A percentile compares a stretch with the other conserved stretches of the same genome.
These are phyloP conservation scores for Mycena galopus DNA, from an alignment of 768 basidiomycete species.

Conservation along the genomic window DNA sequence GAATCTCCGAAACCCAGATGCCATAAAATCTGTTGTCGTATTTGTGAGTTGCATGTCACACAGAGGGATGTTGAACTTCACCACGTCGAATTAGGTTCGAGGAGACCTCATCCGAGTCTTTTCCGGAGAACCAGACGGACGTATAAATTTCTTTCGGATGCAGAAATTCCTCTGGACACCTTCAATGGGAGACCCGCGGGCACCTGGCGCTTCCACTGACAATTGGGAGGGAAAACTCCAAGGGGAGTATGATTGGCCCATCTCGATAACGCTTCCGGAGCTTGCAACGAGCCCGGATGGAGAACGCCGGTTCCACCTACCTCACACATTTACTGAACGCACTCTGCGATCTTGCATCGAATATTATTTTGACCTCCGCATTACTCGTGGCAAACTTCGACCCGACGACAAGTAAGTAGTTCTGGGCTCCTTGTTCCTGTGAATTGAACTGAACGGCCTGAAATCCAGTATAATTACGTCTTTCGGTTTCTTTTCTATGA, in stretches of 20 bases:
- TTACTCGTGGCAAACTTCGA: conserved; percentile 22
- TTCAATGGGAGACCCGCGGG: conserved; percentile 25
- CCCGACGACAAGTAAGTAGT: conserved; percentile 29
- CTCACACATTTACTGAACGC: conserved; percentile 24
- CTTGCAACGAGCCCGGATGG: background rate
- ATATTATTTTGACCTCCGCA: conserved; percentile 24
- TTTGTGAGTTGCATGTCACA: conserved; percentile 15
- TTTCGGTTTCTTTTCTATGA: conserved; percentile 30
- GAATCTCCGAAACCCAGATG: conserved; percentile 9
- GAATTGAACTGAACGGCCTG: background rate
- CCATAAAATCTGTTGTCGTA: conserved; percentile 16
- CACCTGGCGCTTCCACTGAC: background rate
- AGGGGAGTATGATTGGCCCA: conserved; percentile 26
- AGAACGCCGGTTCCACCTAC: conserved; percentile 19
- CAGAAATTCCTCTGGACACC: conserved; percentile 9
- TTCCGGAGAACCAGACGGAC: conserved; percentile 16
- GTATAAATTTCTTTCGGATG: conserved; percentile 4
- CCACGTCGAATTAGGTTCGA: conserved; percentile 5
- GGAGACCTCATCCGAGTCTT: conserved; percentile 26
- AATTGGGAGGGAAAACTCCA: conserved; percentile 20
- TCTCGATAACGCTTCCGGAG: conserved; percentile 23
- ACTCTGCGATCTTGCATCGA: conserved; percentile 2
- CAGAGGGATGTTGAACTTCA: background rate
- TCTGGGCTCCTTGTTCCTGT: background rate
- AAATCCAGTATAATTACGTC: conserved; percentile 7